phyloP scores from a whole-genome alignment of 495 filamentous ascomycete genomes.

The Xylaria nigripes region DNA sequence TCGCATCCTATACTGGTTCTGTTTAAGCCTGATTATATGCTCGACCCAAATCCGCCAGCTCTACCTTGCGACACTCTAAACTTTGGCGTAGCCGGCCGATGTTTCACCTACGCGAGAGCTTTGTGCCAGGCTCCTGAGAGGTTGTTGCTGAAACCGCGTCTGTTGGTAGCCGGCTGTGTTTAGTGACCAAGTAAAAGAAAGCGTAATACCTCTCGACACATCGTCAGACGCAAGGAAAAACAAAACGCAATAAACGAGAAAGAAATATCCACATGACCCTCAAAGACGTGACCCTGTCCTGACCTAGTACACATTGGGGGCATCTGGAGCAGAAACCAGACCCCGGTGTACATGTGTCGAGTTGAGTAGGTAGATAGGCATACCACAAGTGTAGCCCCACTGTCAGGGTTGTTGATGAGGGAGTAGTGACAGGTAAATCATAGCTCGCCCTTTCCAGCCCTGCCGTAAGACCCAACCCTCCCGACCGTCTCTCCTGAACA shows the following conservation, averaged over 20 bases:
- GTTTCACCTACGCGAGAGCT: constrained; percentile 6
- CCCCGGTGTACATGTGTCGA: constrained; percentile 19
- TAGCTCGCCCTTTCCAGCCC: constrained; percentile 23
- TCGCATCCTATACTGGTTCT: constrained; percentile 8
- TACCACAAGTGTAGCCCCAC: constrained; percentile 22
- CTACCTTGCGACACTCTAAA: constrained; percentile 6
- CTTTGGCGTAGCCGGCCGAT: constrained; percentile 4
- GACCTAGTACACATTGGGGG: constrained; percentile 20
- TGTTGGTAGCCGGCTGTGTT: constrained; percentile 2
- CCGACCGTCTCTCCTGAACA: constrained; percentile 17
- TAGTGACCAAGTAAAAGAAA: constrained; percentile 25
- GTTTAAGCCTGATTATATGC: constrained; percentile 7
- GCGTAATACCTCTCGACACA: constrained; percentile 27
- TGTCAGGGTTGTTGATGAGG: constrained; percentile 17
- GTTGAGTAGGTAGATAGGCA: constrained; percentile 19
- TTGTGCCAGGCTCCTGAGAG: constrained; percentile 4
- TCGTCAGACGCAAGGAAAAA: constrained; percentile 26
- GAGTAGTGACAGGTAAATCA: constrained; percentile 20
- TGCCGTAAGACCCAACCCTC: constrained; percentile 21
- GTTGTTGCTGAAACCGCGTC: constrained; percentile 8
- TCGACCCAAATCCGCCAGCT: constrained; percentile 1
- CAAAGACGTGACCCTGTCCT: constrained; percentile 19
- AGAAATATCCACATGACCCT: constrained; percentile 25
- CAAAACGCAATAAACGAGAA: constrained; percentile 26
- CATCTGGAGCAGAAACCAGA: constrained; percentile 18